Percentiles rank a stretch among this genome's conserved stretches.
Conservation (phyloP, 345 rosid species). For the Citrus mangshanensis region DNA sequence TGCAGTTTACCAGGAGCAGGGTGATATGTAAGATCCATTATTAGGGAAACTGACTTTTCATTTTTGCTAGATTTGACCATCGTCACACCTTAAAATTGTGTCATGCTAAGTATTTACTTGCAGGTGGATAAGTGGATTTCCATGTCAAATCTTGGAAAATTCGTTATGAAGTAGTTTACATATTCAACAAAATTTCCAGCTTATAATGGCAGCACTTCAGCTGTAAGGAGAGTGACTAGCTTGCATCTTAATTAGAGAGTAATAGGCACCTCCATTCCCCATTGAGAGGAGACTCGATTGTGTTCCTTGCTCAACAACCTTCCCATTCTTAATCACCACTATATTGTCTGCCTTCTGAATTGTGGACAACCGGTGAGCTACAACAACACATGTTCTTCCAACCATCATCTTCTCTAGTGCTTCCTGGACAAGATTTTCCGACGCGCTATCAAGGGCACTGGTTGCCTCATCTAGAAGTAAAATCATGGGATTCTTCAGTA, state of each 20-base stretch:
- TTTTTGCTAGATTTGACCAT: no score
- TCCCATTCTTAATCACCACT: constrained; percentile 39
- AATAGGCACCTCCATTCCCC: constrained; percentile 31
- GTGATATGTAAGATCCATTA: neutral
- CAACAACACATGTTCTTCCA: constrained; percentile 34
- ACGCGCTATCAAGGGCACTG: constrained; percentile 37
- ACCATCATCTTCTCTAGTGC: constrained; percentile 46
- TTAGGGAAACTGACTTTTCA: no score
- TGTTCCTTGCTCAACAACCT: constrained; percentile 39
- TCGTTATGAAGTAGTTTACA: neutral
- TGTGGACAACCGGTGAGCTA: constrained; percentile 43
- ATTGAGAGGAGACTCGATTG: constrained; percentile 25
- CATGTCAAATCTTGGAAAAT: neutral
- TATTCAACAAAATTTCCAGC: neutral
- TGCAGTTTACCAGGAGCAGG: neutral
- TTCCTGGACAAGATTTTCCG: constrained; percentile 38
- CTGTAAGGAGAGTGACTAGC: constrained; percentile 21
- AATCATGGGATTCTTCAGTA: constrained; percentile 32
- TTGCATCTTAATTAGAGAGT: constrained; percentile 36
- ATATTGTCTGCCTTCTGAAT: constrained; percentile 34
- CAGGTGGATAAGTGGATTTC: neutral
- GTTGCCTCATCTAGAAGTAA: constrained; percentile 42
- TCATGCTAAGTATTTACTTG: neutral
- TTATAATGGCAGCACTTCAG: neutral
- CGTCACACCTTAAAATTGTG: neutral